phyloP scores from a whole-genome alignment of 2,329 filamentous ascomycete species.

The Pseudogymnoascus sp. region DNA sequence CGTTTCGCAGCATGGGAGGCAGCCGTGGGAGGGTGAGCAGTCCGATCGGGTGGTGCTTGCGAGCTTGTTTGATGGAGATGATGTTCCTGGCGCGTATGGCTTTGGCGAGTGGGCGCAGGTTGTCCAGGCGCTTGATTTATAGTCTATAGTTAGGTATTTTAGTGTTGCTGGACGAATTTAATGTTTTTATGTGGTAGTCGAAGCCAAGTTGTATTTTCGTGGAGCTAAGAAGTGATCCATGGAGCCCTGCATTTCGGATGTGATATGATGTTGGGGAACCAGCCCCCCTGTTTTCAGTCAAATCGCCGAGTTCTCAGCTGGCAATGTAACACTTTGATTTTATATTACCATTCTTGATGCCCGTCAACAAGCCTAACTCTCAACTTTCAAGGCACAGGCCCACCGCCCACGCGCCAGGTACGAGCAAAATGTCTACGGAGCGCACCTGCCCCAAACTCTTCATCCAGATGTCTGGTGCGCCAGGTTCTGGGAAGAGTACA shows the following conservation, averaged over 20 bases:
- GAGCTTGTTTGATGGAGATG: slow-evolving; percentile 36
- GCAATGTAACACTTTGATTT: neutral
- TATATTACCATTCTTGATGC: neutral
- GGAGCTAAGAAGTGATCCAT: neutral
- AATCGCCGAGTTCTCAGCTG: neutral
- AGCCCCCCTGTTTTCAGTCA: neutral
- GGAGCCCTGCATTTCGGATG: neutral
- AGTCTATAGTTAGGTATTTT: slow-evolving; percentile 8
- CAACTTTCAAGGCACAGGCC: neutral
- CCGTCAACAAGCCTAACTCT: neutral
- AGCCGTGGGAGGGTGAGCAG: slow-evolving; percentile 41
- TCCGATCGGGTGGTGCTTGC: slow-evolving; percentile 38
- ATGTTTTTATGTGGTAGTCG: neutral
- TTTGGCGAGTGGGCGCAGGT: slow-evolving; percentile 38
- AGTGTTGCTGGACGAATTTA: neutral
- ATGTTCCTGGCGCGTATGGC: slow-evolving; percentile 36
- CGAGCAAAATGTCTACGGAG: neutral
- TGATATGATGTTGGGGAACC: neutral
- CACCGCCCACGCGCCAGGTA: neutral
- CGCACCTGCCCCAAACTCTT: slow-evolving; percentile 11
- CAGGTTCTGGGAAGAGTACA: slow-evolving; percentile 34
- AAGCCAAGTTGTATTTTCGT: neutral
- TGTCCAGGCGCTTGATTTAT: slow-evolving; percentile 34
- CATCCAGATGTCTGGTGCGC: slow-evolving; percentile 33
- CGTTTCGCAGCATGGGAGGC: slow-evolving; percentile 40